Evolutionary conservation across 305 asterid species (phyloP).

Genomic region (Fraxinus platypoda): DNA sequence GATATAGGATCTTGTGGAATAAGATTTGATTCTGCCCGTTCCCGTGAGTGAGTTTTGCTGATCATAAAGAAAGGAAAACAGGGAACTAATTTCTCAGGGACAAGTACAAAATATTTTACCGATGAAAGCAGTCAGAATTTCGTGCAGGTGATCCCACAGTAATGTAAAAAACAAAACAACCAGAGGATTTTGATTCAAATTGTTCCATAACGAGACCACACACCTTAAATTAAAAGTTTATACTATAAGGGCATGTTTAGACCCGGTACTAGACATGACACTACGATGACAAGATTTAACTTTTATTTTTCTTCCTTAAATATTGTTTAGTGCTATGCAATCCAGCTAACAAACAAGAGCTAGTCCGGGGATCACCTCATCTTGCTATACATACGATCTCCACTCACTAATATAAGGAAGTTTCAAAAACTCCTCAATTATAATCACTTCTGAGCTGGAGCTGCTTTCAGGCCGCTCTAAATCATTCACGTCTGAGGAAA

Average conservation of each 20-base stretch:
- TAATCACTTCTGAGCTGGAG: constrained; percentile 24
- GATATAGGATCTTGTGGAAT: too few species aligned
- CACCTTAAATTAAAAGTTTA: neutral
- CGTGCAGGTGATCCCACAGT: neutral
- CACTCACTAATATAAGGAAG: constrained; percentile 62
- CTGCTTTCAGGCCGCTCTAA: constrained; percentile 26
- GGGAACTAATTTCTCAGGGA: neutral
- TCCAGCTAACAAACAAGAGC: constrained; percentile 35
- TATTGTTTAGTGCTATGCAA: neutral
- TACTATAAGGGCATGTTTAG: neutral
- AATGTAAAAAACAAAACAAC: neutral
- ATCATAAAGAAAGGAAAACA: neutral
- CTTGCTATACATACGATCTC: constrained; percentile 53
- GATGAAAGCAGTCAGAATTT: neutral
- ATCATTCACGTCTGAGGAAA: constrained; percentile 15
- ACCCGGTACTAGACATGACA: neutral
- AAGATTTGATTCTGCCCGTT: too few species aligned
- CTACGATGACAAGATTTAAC: neutral
- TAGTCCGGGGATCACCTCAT: constrained; percentile 69
- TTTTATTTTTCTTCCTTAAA: neutral
- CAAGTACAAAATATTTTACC: neutral
- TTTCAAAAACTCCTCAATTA: constrained; percentile 30
- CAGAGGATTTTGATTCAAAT: neutral
- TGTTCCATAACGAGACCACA: neutral
- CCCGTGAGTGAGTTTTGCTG: constrained; percentile 5